phyloP scores from a whole-genome alignment of 805 yeast species.

The Danielozyma ontarioensis region DNA sequence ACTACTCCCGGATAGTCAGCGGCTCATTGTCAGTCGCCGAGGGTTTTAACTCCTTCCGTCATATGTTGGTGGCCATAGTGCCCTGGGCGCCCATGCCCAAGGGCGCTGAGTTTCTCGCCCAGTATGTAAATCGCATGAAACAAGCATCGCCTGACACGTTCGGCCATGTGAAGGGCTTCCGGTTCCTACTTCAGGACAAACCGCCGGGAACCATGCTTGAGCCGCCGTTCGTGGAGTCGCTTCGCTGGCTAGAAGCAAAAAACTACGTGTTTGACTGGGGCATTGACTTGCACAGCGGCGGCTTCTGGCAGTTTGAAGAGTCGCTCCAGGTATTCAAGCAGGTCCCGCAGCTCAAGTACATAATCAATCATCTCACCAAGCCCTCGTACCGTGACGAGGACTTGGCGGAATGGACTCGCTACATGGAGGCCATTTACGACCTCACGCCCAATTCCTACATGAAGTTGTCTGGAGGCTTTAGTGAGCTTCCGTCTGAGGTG shows the following conservation, averaged over 20 bases:
- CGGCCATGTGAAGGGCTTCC: constrained; percentile 30
- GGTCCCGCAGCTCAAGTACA: constrained; percentile 22
- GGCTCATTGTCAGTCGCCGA: constrained; percentile 6
- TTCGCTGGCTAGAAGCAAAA: constrained; percentile 27
- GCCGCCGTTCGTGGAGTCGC: constrained; percentile 19
- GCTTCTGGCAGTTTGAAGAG: constrained; percentile 38
- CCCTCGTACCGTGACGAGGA: constrained; percentile 20
- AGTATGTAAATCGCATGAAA: constrained; percentile 9
- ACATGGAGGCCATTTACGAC: constrained; percentile 13
- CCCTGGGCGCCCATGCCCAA: constrained; percentile 43
- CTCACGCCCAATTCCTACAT: constrained; percentile 20
- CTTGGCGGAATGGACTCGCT: constrained; percentile 14
- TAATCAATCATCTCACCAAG: constrained; percentile 41
- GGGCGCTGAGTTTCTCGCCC: constrained; percentile 18
- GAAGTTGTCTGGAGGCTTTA: constrained; percentile 39
- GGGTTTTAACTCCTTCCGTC: constrained; percentile 5
- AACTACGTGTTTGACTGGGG: constrained; percentile 38
- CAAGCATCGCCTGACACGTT: constrained; percentile 6
- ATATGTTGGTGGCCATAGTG: constrained; percentile 23
- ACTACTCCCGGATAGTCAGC: constrained; percentile 8
- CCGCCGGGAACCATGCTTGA: constrained; percentile 29
- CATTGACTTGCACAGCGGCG: constrained; percentile 31
- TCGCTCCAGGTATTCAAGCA: constrained; percentile 19
- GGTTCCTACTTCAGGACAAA: constrained; percentile 41
- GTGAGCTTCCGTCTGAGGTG: constrained; percentile 25